phyloP scores from a whole-genome alignment of 1,139 yeast species.

The Nakaseomyces delphensis region DNA sequence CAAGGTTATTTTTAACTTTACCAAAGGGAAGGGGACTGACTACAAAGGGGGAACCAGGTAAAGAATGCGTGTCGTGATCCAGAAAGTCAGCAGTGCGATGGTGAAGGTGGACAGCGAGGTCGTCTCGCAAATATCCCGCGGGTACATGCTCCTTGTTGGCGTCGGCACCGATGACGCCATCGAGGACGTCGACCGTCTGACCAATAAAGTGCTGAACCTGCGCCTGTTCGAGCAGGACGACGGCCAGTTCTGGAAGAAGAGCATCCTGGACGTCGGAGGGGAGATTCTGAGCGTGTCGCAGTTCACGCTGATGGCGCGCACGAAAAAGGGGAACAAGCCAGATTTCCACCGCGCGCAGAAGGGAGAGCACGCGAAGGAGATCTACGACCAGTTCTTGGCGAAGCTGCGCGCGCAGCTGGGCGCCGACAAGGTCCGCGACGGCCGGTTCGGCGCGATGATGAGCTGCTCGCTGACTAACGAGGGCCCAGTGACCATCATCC shows the following conservation, averaged over 20 bases:
- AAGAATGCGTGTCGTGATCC: conserved; percentile 91
- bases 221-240: conserved; percentile 59
- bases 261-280: conserved; percentile 44
- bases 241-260: conserved; percentile 52
- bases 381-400: conserved; percentile 56
- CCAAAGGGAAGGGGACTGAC: no score
- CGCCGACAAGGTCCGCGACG: conserved; percentile 59
- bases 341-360: conserved; percentile 88
- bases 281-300: conserved; percentile 71
- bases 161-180: conserved; percentile 66
- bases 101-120: conserved; percentile 68
- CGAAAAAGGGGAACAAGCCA: conserved; percentile 86
- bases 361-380: conserved; percentile 58
- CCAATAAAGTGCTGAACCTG: conserved; percentile 56
- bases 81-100: conserved; percentile 77
- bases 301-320: conserved; percentile 75
- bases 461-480: conserved; percentile 79
- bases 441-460: conserved; percentile 96
- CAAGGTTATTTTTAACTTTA: no score
- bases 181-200: conserved; percentile 60
- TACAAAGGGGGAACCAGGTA: no score
- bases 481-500: conserved; percentile 36
- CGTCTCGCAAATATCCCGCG: conserved; percentile 61
- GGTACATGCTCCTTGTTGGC: conserved; percentile 77
- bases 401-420: conserved; percentile 50